Evolutionary conservation across 2,329 filamentous ascomycete species (phyloP).

Genomic region (Penicillium sp.): DNA sequence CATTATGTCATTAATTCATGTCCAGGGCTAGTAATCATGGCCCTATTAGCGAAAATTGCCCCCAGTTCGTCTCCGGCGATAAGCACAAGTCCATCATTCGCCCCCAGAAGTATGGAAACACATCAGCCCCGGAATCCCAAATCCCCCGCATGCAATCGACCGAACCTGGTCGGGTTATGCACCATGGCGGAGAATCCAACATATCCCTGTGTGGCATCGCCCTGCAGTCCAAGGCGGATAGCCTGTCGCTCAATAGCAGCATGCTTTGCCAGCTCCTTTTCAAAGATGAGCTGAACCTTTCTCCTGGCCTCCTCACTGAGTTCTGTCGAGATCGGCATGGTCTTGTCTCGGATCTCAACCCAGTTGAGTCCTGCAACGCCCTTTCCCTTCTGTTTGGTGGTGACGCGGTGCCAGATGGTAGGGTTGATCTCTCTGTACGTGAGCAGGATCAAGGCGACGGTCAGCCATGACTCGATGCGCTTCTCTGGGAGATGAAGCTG

Average conservation of each 20-base stretch:
- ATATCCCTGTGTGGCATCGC: not conserved
- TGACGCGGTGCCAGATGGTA: constrained; percentile 22
- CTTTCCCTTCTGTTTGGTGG: constrained; percentile 11
- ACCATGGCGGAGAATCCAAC: not conserved
- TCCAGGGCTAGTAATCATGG: not conserved
- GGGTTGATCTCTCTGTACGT: constrained; percentile 24
- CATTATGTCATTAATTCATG: not conserved
- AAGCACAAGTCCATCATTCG: not conserved
- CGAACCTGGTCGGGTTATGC: not conserved
- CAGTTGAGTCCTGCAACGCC: constrained; percentile 25
- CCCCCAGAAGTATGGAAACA: not conserved
- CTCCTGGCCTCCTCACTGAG: not conserved
- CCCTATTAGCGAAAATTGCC: not conserved
- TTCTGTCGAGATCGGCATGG: not conserved
- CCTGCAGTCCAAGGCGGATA: not conserved
- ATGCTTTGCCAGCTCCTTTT: not conserved
- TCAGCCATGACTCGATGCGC: constrained; percentile 26
- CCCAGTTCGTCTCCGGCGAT: not conserved
- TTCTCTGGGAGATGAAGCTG: constrained; percentile 24
- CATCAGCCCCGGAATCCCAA: not conserved
- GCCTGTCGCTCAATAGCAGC: not conserved
- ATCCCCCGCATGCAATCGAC: not conserved
- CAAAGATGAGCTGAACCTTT: not conserved
- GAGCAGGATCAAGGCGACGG: constrained; percentile 26
- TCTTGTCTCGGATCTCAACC: constrained; percentile 9